Evolutionary conservation across 2,329 filamentous ascomycete species (phyloP), one percentile per base, ranked within the genome.

Genomic region (Phoma herbarum): DNA sequence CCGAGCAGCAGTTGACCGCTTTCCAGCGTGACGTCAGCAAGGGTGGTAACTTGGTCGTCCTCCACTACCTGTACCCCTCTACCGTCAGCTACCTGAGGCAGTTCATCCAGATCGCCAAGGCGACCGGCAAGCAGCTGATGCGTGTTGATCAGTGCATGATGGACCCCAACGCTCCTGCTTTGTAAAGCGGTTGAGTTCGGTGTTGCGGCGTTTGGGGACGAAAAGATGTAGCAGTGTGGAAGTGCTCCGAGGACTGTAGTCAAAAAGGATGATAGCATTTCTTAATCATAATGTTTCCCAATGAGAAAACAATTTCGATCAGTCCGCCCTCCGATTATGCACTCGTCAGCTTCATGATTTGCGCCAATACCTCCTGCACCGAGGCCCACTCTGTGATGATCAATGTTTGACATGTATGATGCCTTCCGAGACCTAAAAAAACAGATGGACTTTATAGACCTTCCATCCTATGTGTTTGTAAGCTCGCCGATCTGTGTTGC

Each of bases 51-150:
- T 76, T 91, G 48, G 86, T 88, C 0, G 88, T 91, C 12, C 85
- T 90, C 83, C 88, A 91, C 75, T 91, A 89, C 73, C 75, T 90
- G 33, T 88, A 87, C 71, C 82, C 85, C 42, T 83, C 80, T 44
- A 91, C 88, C 0, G 87, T 90, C 14, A 75, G 78, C 58, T 89
- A 90, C 70, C 80, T 90, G 41, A 78, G 81, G 49, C 81, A 89
- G 75, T 88, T 90, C 67, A 90, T 90, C 71, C 79, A 79, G 64
- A 83, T 87, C 60, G 87, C 88, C 25, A 89, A 88, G 79, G 79
- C 76, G 16, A 86, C 83, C 2, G 87, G 87, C 4, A 87, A 88
- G 79, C 80, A 84, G 72, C 79, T 89, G 39, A 89, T 89, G 87
- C 81, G 87, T 39, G 83, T 89, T 43, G 87, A 89, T 68, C 87